phyloP scores from a whole-genome alignment of 2,329 filamentous ascomycete species.

The Trichophyton rubrum region DNA sequence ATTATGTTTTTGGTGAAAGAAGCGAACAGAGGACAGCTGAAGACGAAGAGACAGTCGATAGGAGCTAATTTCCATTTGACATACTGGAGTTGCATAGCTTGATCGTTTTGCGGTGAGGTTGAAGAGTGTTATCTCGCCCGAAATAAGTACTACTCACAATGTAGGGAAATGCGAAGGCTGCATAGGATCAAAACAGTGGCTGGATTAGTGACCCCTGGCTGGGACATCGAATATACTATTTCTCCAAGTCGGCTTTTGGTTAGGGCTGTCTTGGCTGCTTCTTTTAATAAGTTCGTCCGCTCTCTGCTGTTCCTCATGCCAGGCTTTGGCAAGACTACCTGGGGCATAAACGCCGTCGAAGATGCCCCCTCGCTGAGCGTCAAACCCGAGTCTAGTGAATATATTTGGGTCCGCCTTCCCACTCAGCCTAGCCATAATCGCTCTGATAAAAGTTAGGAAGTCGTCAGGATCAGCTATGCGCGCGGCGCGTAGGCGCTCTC shows the following conservation, averaged over 20 bases:
- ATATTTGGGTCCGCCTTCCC: conserved; percentile 64
- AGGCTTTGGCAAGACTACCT: conserved; percentile 78
- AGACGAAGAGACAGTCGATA: not conserved
- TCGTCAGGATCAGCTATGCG: conserved; percentile 71
- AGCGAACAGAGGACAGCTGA: not conserved
- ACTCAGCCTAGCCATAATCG: conserved; percentile 62
- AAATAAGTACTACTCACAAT: not conserved
- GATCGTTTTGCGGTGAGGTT: not conserved
- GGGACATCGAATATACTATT: conserved; percentile 59
- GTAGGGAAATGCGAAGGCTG: not conserved
- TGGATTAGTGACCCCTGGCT: not conserved
- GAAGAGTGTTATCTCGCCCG: not conserved
- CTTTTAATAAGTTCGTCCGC: conserved; percentile 62
- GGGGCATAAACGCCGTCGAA: conserved; percentile 82
- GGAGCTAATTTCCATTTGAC: too few species aligned
- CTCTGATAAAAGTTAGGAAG: conserved; percentile 67
- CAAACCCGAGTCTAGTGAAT: conserved; percentile 59
- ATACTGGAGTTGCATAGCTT: too few species aligned
- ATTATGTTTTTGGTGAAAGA: not conserved
- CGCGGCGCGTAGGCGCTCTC: conserved; percentile 75
- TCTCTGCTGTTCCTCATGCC: conserved; percentile 61
- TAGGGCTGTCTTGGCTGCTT: conserved; percentile 44
- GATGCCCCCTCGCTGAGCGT: conserved; percentile 47
- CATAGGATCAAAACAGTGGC: not conserved
- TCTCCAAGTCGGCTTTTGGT: conserved; percentile 48